Evolutionary conservation across 164 flowering plant species (phyloP).

Genomic region (Magnolia sinica): DNA sequence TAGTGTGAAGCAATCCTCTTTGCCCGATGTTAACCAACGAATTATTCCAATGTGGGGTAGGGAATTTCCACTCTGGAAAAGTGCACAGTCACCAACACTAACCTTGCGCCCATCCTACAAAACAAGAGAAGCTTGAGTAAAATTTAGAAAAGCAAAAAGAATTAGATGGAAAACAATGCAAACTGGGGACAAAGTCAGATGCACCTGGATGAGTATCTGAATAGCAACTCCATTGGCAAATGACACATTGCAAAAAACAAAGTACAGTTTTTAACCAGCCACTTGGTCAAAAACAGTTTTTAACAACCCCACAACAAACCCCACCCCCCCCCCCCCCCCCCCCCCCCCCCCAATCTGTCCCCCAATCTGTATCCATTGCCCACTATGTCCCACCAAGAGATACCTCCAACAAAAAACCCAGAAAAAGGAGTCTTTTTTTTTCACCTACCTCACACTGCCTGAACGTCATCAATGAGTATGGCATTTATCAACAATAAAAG

Average conservation of each 20-base stretch:
- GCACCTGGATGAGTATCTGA: background rate
- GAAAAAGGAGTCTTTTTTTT: no score
- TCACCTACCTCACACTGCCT: no score
- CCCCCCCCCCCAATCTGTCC: no score
- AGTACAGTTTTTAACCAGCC: background rate
- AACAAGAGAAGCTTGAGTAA: background rate
- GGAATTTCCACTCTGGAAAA: constrained; percentile 69
- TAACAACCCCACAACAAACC: no score
- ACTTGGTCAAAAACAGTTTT: background rate
- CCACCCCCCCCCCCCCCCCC: no score
- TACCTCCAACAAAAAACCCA: no score
- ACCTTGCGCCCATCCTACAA: constrained; percentile 84
- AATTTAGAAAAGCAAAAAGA: background rate
- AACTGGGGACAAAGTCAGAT: background rate
- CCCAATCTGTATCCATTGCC: no score
- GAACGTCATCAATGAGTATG: no score
- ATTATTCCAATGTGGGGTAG: constrained; percentile 87
- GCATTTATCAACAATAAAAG: no score
- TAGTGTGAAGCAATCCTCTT: constrained; percentile 43
- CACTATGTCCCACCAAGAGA: no score
- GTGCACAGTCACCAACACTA: constrained; percentile 87
- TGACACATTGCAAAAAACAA: background rate
- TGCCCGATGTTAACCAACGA: constrained; percentile 39
- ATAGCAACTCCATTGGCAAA: background rate
- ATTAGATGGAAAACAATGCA: background rate